Percentiles rank a stretch among this genome's conserved stretches.
These are phyloP conservation scores for Penicillium sp. DNA, from an alignment of 2,329 filamentous ascomycete genomes.

Conservation along the genomic window DNA sequence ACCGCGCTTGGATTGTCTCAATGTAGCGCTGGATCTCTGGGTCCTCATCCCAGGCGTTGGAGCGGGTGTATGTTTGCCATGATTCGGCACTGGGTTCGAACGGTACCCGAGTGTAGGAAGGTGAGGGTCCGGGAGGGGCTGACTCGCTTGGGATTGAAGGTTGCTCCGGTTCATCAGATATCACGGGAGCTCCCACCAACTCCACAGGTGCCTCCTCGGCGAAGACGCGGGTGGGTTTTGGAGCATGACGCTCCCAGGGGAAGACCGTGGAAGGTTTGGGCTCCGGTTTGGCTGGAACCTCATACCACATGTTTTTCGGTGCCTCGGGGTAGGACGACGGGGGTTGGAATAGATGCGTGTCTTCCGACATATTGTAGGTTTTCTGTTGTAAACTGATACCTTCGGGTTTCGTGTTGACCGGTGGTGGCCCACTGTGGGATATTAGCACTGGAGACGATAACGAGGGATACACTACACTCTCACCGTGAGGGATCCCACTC, in stretches of 20 bases:
- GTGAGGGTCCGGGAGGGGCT: not conserved
- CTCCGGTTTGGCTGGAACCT: constrained; percentile 58
- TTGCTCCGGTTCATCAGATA: not conserved
- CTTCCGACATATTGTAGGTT: constrained; percentile 74
- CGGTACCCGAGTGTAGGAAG: constrained; percentile 5
- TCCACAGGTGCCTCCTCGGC: constrained; percentile 19
- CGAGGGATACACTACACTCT: constrained; percentile 17
- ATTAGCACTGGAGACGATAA: constrained; percentile 17
- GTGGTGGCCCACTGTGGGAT: constrained; percentile 50
- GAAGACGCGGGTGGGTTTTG: constrained; percentile 49
- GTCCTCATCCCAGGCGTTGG: constrained; percentile 88
- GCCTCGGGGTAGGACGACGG: constrained; percentile 71
- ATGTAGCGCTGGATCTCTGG: constrained; percentile 84
- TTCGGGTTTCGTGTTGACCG: constrained; percentile 65
- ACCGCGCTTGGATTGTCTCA: constrained; percentile 61
- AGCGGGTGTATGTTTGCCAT: constrained; percentile 65
- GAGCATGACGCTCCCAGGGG: constrained; percentile 71
- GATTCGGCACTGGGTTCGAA: constrained; percentile 39
- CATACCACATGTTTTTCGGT: constrained; percentile 79
- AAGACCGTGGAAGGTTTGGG: constrained; percentile 63
- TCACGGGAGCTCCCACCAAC: not conserved
- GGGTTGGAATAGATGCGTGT: constrained; percentile 64
- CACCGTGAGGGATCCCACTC: constrained; percentile 57
- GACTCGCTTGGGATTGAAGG: not conserved
- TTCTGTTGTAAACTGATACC: constrained; percentile 70